Evolutionary conservation across 2,329 filamentous ascomycete species (phyloP), one percentile per base, ranked within the genome.

Genomic region (Aaosphaeria pasadenensis): DNA sequence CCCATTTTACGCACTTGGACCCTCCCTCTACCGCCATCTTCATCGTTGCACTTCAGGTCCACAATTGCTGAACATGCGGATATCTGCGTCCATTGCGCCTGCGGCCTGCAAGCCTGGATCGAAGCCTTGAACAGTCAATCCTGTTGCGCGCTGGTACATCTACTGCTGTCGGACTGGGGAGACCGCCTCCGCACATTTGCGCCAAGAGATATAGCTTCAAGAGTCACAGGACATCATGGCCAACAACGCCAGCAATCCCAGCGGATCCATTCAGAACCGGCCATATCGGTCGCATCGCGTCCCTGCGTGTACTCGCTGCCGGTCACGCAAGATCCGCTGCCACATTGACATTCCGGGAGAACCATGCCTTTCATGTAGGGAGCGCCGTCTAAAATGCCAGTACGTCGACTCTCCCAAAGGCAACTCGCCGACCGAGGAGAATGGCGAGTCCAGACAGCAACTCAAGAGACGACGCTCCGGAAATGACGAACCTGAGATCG

Each of bases 241-340:
- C 35, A 52, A 43, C 55, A 59, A 53, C 56, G 57, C 59, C 33
- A 52, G 40, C 55, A 59, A 54, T 55, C 55, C 59, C 39, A 51
- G 39, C 46, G 55, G 59, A 38, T 52, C 65, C 38, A 61, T 67
- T 39, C 66, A 68, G 47, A 65, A 59, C 48, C 59, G 72, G 48
- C 71, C 71, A 17, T 74, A 74, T 51, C 69, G 71, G 38, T 73
- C 70, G 29, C 71, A 73, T 55, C 70, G 69, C 51, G 64, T 73
- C 13, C 71, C 71, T n/a, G 71, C 71, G 33, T 73, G 71, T 54
- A 67, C 62, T 24, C 56, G 65, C 49, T 74, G 71, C 53, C 66
- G 71, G 9, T 67, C 66, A 30, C 63, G 72, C 30, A 74, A 74
- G 47, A 70, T 72, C 30, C 64, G 70, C 33, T 74, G 71, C 59